A percentile compares a stretch with the other conserved stretches of the same genome.
phyloP scores from a whole-genome alignment of 257 asterid genomes.

The Cynanchum wilfordii region DNA sequence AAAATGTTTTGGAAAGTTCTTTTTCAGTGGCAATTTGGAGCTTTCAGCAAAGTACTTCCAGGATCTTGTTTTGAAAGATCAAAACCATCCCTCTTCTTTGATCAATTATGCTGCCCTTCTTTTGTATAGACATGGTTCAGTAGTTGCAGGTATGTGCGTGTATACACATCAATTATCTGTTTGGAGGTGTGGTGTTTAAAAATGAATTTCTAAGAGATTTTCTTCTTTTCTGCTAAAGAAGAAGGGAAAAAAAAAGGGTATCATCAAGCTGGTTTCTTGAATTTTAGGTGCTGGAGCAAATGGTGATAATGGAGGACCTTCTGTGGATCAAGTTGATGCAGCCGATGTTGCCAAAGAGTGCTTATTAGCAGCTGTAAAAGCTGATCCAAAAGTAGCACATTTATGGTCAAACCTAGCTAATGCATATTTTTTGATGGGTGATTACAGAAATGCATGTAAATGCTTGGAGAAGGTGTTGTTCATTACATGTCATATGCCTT shows the following conservation, averaged over 20 bases:
- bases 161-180: not conserved
- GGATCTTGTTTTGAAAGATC: conserved; percentile 77
- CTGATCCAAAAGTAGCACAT: conserved; percentile 86
- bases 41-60: conserved; percentile 82
- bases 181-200: not conserved
- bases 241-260: not conserved
- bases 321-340: conserved; percentile 50
- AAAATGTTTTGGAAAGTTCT: not conserved
- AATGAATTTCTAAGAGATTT: not conserved
- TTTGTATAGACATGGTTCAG: conserved; percentile 72
- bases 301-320: conserved; percentile 42
- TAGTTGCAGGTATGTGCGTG: conserved; percentile 52
- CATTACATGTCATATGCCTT: conserved; percentile 9
- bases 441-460: conserved; percentile 72
- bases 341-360: conserved; percentile 83
- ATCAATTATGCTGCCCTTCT: conserved; percentile 82
- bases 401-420: conserved; percentile 88
- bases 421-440: conserved; percentile 83
- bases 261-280: not conserved
- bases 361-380: conserved; percentile 75
- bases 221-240: not conserved
- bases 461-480: conserved; percentile 80
- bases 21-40: conserved; percentile 74
- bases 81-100: conserved; percentile 88
- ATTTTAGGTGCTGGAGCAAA: conserved; percentile 77